Evolutionary conservation across 306 rosid genomes (phyloP).

Genomic region (Fragaria ananassa): DNA sequence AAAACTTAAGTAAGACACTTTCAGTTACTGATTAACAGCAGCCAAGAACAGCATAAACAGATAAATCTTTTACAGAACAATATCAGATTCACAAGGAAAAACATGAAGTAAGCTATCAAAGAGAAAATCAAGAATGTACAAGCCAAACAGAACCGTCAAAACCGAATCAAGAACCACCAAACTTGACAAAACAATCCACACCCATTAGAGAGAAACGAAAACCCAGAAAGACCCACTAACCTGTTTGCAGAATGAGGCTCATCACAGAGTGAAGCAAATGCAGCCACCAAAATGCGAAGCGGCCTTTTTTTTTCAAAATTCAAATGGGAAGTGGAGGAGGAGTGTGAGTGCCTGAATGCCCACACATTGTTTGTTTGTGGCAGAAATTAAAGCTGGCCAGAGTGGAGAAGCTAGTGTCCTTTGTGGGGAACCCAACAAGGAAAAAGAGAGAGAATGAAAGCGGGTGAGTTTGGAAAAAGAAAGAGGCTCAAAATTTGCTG

Average conservation of each 20-base stretch:
- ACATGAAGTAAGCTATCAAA: neutral
- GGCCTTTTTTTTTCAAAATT: slow-evolving; percentile 30
- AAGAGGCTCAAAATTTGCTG: neutral
- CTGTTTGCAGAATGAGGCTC: slow-evolving; percentile 30
- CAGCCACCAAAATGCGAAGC: slow-evolving; percentile 16
- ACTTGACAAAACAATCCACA: slow-evolving; percentile 4
- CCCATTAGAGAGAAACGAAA: slow-evolving; percentile 17
- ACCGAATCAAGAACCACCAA: slow-evolving; percentile 10
- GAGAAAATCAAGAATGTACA: slow-evolving; percentile 7
- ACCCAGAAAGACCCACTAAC: slow-evolving; percentile 37
- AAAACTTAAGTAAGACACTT: neutral
- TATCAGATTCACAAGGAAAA: slow-evolving; percentile 25
- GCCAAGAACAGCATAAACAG: neutral
- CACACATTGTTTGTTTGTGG: slow-evolving; percentile 48
- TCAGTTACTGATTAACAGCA: neutral
- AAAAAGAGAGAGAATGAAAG: slow-evolving; percentile 10
- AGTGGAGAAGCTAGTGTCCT: slow-evolving; percentile 38
- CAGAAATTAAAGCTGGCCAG: slow-evolving; percentile 46
- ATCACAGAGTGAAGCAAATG: slow-evolving; percentile 33
- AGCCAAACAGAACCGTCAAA: neutral
- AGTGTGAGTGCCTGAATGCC: slow-evolving; percentile 16
- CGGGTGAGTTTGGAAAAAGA: neutral
- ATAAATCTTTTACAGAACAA: neutral
- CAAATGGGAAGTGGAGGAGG: slow-evolving; percentile 36
- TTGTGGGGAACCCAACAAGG: slow-evolving; percentile 32